A percentile compares a stretch with the other conserved stretches of the same genome.
phyloP scores from a whole-genome alignment of 371 early-diverging fungal genomes.

The Catenaria anguillulae region DNA sequence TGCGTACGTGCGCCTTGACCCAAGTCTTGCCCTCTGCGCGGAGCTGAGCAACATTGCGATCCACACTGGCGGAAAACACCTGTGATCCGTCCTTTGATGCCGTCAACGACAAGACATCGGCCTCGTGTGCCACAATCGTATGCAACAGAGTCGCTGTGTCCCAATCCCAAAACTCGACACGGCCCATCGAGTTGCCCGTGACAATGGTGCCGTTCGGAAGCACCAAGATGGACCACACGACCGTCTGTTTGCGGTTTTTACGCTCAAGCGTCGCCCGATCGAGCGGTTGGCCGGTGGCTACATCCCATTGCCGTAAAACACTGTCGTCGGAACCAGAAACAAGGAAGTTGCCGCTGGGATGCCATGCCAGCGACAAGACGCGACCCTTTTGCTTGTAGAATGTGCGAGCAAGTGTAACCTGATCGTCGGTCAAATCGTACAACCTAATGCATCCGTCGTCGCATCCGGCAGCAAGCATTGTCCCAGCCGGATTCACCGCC shows the following conservation, averaged over 20 bases:
- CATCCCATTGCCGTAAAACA: slow-evolving; percentile 56
- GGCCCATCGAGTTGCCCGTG: slow-evolving; percentile 78
- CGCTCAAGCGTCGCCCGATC: background rate
- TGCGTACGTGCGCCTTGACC: slow-evolving; percentile 57
- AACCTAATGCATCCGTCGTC: slow-evolving; percentile 83
- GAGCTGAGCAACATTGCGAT: slow-evolving; percentile 64
- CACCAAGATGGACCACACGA: slow-evolving; percentile 39
- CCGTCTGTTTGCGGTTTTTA: slow-evolving; percentile 21
- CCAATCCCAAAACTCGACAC: slow-evolving; percentile 75
- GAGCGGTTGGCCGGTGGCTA: slow-evolving; percentile 22
- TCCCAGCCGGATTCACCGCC: slow-evolving; percentile 58
- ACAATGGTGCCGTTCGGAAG: slow-evolving; percentile 51
- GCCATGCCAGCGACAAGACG: slow-evolving; percentile 9
- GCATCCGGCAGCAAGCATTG: slow-evolving; percentile 72
- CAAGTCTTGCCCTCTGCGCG: slow-evolving; percentile 29
- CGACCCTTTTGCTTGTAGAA: slow-evolving; percentile 50
- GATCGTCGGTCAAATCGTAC: slow-evolving; percentile 57
- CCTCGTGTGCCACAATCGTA: slow-evolving; percentile 54
- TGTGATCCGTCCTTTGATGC: slow-evolving; percentile 42
- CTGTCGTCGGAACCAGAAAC: slow-evolving; percentile 74
- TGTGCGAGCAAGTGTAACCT: slow-evolving; percentile 43
- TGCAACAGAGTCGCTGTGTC: slow-evolving; percentile 47
- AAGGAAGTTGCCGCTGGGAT: slow-evolving; percentile 45
- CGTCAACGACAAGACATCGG: slow-evolving; percentile 76
- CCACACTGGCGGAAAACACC: slow-evolving; percentile 81